A percentile compares a stretch with the other conserved stretches of the same genome.
phyloP scores from a whole-genome alignment of 2,329 filamentous ascomycete species.

The Berkeleyomyces basicola region DNA sequence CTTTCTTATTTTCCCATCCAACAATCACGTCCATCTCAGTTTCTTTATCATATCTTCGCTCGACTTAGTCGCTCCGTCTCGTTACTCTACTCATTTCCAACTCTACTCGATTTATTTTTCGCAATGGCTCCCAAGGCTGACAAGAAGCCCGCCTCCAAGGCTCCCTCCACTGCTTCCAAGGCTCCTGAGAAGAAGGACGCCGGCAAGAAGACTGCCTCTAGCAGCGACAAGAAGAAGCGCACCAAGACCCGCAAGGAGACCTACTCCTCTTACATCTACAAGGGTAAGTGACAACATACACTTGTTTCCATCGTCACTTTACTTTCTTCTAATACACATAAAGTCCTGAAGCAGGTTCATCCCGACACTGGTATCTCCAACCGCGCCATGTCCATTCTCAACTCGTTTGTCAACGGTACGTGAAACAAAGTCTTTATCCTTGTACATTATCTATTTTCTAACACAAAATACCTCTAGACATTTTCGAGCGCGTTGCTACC shows the following conservation, averaged over 20 bases:
- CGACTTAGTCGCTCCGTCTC: not conserved
- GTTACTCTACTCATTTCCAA: not conserved
- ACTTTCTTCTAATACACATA: slow-evolving; percentile 14
- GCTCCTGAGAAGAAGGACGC: slow-evolving; percentile 94
- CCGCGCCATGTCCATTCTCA: slow-evolving; percentile 98
- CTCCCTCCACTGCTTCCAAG: slow-evolving; percentile 57
- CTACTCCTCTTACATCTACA: slow-evolving; percentile 99
- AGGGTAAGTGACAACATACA: slow-evolving; percentile 46
- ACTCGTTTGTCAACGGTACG: slow-evolving; percentile 98
- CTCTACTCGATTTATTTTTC: slow-evolving; percentile 15
- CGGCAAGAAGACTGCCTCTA: slow-evolving; percentile 96
- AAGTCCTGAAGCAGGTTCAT: slow-evolving; percentile 99
- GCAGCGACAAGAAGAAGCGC: slow-evolving; percentile 99
- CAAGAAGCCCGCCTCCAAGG: slow-evolving; percentile 98
- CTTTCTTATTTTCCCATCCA: slow-evolving; percentile 12
- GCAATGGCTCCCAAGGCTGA: slow-evolving; percentile 97
- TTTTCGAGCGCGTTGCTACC: slow-evolving; percentile 97
- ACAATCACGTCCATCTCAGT: not conserved
- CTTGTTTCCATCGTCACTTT: slow-evolving; percentile 7
- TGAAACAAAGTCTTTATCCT: slow-evolving; percentile 9
- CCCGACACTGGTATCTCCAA: slow-evolving; percentile 99
- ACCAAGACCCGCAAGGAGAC: slow-evolving; percentile 99
- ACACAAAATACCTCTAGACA: slow-evolving; percentile 42
- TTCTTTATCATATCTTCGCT: slow-evolving; percentile 15
- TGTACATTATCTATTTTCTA: slow-evolving; percentile 15